phyloP scores from a whole-genome alignment of 177 flowering plant species.

The Vitis hybrid region DNA sequence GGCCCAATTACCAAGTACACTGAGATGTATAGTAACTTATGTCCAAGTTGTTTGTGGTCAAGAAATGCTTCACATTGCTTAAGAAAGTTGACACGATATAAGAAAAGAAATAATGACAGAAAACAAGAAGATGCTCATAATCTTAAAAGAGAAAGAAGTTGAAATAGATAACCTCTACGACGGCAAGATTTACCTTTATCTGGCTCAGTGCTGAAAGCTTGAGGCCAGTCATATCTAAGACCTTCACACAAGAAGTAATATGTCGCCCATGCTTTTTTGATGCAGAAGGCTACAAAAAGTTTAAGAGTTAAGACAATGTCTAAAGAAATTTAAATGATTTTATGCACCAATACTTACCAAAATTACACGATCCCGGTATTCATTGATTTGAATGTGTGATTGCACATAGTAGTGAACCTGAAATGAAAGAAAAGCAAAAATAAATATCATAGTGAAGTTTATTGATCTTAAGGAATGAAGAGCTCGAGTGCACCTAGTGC shows the following conservation, averaged over 20 bases:
- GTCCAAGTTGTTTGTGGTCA: no score
- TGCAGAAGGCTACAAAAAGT: slow-evolving; percentile 40
- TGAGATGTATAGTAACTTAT: no score
- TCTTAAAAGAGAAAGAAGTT: not conserved
- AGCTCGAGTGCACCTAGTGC: not conserved
- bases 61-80: not conserved
- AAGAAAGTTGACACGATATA: not conserved
- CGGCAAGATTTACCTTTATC: slow-evolving; percentile 39
- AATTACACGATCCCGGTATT: slow-evolving; percentile 51
- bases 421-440: not conserved
- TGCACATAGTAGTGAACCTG: slow-evolving; percentile 56
- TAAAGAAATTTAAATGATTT: not conserved
- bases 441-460: not conserved
- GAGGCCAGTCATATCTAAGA: slow-evolving; percentile 66
- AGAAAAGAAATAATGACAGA: not conserved
- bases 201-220: slow-evolving; percentile 62
- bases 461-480: not conserved
- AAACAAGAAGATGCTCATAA: not conserved
- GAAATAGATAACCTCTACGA: no score
- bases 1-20: no score
- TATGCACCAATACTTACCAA: slow-evolving; percentile 32
- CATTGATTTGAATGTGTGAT: slow-evolving; percentile 59
- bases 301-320: slow-evolving; percentile 6
- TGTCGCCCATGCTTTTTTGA: slow-evolving; percentile 43
- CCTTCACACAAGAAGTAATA: slow-evolving; percentile 50